Percentiles rank a stretch among this genome's conserved stretches.
Conservation (phyloP, 352 stramenopile species). For the Globisporangium spinosum region DNA sequence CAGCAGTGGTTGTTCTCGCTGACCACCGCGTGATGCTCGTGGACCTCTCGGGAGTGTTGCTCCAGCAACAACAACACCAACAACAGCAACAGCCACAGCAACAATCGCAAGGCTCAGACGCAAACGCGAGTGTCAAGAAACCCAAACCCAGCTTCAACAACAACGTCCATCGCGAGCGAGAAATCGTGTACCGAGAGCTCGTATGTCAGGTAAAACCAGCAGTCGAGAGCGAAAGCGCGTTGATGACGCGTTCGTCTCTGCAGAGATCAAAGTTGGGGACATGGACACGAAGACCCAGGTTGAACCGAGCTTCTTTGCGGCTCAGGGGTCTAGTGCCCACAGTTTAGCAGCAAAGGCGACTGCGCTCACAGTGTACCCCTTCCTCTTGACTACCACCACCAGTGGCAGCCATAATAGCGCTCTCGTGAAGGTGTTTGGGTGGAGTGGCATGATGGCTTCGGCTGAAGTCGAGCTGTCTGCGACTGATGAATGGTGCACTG, state of each 20-base stretch:
- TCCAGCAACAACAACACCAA: neutral
- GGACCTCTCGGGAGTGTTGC: constrained; percentile 29
- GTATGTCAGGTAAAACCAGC: constrained; percentile 16
- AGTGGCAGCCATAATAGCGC: neutral
- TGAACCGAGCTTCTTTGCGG: constrained; percentile 13
- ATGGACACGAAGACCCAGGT: constrained; percentile 16
- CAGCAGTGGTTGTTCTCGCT: constrained; percentile 26
- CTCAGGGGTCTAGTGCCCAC: neutral
- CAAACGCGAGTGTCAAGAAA: constrained; percentile 15
- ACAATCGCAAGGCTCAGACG: neutral
- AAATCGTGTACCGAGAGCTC: constrained; percentile 40
- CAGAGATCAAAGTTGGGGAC: neutral
- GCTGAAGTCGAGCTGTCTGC: constrained; percentile 22
- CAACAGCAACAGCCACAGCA: neutral
- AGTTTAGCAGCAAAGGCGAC: neutral
- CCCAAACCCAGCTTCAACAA: constrained; percentile 8
- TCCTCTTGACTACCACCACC: constrained; percentile 7
- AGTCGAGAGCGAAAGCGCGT: constrained; percentile 14
- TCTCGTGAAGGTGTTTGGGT: constrained; percentile 36
- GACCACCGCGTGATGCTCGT: constrained; percentile 35
- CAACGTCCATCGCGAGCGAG: constrained; percentile 7
- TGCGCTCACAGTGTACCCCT: constrained; percentile 14
- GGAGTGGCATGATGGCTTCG: constrained; percentile 22
- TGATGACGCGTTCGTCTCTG: neutral
- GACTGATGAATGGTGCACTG: constrained; percentile 37